phyloP scores from a whole-genome alignment of 345 rosid species.

The Microcos paniculata region DNA sequence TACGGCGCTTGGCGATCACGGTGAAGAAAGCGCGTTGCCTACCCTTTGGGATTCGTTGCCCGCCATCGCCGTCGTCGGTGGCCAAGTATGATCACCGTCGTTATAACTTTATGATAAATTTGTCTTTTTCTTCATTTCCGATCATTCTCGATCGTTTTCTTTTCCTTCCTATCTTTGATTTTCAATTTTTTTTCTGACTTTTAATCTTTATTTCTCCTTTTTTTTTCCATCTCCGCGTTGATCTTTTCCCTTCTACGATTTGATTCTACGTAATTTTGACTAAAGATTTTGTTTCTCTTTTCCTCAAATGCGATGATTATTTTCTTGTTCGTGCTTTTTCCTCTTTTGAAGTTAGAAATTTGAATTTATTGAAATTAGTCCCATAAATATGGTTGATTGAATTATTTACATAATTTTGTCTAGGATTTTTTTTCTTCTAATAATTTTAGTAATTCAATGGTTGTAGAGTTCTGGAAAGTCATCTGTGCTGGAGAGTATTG shows the following conservation, averaged over 20 bases:
- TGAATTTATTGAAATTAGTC: not conserved
- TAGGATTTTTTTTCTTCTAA: constrained; percentile 10
- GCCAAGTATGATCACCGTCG: constrained; percentile 53
- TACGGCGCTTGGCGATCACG: constrained; percentile 93
- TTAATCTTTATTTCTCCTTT: not conserved
- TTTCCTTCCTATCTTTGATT: not conserved
- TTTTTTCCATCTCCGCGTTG: constrained; percentile 7
- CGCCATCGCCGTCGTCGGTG: constrained; percentile 94
- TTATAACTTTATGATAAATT: not conserved
- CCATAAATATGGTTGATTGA: not conserved
- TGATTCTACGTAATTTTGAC: not conserved
- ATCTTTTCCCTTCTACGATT: not conserved
- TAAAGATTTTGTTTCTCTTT: not conserved
- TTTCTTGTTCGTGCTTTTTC: not conserved
- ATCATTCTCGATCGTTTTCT: not conserved
- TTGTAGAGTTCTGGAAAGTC: constrained; percentile 96
- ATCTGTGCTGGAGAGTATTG: constrained; percentile 89
- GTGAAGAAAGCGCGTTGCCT: constrained; percentile 91
- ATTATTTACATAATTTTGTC: not conserved
- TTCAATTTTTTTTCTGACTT: not conserved
- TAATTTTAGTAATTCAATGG: constrained; percentile 13
- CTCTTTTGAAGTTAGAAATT: not conserved
- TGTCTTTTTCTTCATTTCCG: not conserved
- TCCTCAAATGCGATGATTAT: not conserved
- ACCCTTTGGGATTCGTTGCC: constrained; percentile 98